Percentiles rank a stretch among this genome's conserved stretches.
Conservation (phyloP, 768 basidiomycete genomes). For the Leccinum obscurum region DNA sequence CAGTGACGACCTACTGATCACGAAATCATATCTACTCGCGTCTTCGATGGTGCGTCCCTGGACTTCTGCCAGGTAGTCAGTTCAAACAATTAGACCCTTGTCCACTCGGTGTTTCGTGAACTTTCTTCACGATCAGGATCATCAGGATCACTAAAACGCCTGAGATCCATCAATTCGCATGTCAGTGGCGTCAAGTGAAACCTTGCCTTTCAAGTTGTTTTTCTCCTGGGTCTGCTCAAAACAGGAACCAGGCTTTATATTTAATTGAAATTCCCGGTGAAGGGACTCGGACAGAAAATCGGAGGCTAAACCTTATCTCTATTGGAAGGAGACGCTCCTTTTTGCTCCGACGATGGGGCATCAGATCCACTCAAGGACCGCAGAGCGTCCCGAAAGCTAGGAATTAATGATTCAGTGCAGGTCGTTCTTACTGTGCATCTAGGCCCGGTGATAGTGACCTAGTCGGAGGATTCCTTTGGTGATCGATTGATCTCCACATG, state of each 20-base stretch:
- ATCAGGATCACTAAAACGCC: neutral
- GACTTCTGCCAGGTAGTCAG: neutral
- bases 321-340: neutral
- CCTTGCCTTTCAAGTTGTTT: neutral
- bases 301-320: neutral
- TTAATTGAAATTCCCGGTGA: neutral
- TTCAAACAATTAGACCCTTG: neutral
- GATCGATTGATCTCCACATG: too few species aligned
- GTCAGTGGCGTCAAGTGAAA: neutral
- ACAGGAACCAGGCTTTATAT: neutral
- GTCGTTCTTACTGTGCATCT: too few species aligned
- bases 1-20: neutral
- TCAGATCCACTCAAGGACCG: too few species aligned
- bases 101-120: neutral
- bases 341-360: too few species aligned
- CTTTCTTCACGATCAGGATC: neutral
- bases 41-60: neutral
- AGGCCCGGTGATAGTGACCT: too few species aligned
- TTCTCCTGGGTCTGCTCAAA: neutral
- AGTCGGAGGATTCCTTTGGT: too few species aligned
- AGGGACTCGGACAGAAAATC: neutral
- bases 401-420: too few species aligned
- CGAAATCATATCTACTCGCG: neutral
- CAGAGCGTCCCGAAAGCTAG: too few species aligned
- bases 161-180: neutral